Conservation (phyloP, 768 basidiomycete species). For the Lactarius deliciosus region DNA sequence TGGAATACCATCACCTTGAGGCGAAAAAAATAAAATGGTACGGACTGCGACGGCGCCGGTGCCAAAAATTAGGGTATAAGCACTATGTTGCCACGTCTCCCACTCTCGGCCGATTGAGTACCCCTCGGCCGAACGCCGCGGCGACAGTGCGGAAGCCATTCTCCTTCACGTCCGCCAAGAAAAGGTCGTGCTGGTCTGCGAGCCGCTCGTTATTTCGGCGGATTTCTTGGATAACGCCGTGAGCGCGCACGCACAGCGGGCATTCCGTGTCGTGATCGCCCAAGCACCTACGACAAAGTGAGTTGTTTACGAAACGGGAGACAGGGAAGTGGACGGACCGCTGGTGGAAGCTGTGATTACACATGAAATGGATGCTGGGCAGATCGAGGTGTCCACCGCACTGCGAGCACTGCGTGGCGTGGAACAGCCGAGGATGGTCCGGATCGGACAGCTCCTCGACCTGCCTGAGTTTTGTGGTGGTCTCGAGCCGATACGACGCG, state of each 20-base stretch:
- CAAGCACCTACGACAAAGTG: slow-evolving; percentile 60
- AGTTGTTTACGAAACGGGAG: slow-evolving; percentile 4
- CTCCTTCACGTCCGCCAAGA: slow-evolving; percentile 71
- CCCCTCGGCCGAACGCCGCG: slow-evolving; percentile 64
- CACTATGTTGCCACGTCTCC: slow-evolving; percentile 25
- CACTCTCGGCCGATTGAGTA: slow-evolving; percentile 42
- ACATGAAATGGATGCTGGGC: slow-evolving; percentile 97
- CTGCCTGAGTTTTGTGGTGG: slow-evolving; percentile 72
- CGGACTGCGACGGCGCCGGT: background rate
- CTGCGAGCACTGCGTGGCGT: slow-evolving; percentile 88
- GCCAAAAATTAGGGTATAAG: background rate
- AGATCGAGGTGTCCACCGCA: slow-evolving; percentile 90
- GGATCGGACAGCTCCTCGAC: slow-evolving; percentile 79
- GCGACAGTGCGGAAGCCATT: slow-evolving; percentile 71
- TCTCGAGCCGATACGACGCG: slow-evolving; percentile 86
- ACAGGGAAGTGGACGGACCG: slow-evolving; percentile 48
- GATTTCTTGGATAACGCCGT: slow-evolving; percentile 88
- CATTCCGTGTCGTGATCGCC: slow-evolving; percentile 88
- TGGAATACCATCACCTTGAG: background rate
- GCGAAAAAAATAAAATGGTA: no score
- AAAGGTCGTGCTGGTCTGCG: slow-evolving; percentile 79
- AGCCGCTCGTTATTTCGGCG: slow-evolving; percentile 80
- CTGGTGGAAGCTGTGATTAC: slow-evolving; percentile 95
- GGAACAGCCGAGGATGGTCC: slow-evolving; percentile 82
- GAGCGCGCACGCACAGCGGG: slow-evolving; percentile 82